These are phyloP conservation scores for Iris macrosiphon DNA, from an alignment of 106 monocot species.

Conservation along the genomic window DNA sequence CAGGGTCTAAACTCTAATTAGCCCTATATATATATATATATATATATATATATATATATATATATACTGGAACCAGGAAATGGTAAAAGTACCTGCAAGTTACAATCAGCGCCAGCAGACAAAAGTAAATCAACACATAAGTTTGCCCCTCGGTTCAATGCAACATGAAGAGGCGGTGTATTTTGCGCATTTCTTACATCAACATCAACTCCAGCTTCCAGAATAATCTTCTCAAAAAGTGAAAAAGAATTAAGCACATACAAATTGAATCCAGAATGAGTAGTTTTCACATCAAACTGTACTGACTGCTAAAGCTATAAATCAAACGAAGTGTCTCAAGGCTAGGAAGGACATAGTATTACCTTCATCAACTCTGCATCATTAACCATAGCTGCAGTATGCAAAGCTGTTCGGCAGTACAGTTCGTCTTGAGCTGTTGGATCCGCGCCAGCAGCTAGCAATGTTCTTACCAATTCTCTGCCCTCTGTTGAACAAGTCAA, in stretches of 20 bases:
- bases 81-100: slow-evolving; percentile 65
- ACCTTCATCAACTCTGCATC: slow-evolving; percentile 91
- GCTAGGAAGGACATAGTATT: not conserved
- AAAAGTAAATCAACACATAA: slow-evolving; percentile 91
- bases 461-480: slow-evolving; percentile 79
- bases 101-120: slow-evolving; percentile 91
- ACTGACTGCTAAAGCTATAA: not conserved
- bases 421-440: slow-evolving; percentile 78
- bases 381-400: slow-evolving; percentile 95
- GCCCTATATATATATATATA: too few relatives aligned
- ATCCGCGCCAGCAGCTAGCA: slow-evolving; percentile 95
- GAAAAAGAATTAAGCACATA: slow-evolving; percentile 3
- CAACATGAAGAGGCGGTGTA: slow-evolving; percentile 92
- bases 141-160: slow-evolving; percentile 89
- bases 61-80: too few relatives aligned
- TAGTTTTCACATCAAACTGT: too few relatives aligned
- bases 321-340: not conserved
- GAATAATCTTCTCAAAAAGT: slow-evolving; percentile 56
- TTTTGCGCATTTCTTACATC: slow-evolving; percentile 86
- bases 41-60: too few relatives aligned
- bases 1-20: too few relatives aligned
- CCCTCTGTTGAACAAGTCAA: slow-evolving; percentile 51
- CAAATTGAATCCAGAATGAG: not conserved
- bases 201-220: slow-evolving; percentile 91
- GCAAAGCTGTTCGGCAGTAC: slow-evolving; percentile 79